phyloP scores from a whole-genome alignment of 2,329 filamentous ascomycete genomes.

The Penicillium sp. region DNA sequence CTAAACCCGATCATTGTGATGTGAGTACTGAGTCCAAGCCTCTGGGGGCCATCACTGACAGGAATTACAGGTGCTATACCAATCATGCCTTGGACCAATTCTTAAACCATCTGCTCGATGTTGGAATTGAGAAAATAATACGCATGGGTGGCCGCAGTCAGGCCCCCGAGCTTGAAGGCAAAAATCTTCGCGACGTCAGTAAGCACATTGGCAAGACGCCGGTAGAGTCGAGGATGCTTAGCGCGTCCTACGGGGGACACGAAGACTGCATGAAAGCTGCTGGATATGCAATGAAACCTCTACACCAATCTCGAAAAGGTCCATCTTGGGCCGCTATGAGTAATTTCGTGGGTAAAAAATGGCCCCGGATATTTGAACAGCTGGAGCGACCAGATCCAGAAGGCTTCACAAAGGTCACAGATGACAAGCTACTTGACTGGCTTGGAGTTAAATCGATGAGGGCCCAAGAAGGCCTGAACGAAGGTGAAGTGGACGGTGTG shows the following conservation, averaged over 20 bases:
- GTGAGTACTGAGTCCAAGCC: background rate
- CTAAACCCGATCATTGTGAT: conserved; percentile 3
- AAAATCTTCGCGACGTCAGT: conserved; percentile 11
- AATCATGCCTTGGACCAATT: conserved; percentile 65
- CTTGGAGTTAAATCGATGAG: conserved; percentile 2
- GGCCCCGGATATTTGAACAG: conserved; percentile 1
- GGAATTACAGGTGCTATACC: conserved; percentile 51
- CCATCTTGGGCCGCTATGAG: background rate
- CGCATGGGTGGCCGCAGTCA: conserved; percentile 9
- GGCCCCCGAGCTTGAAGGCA: conserved; percentile 9
- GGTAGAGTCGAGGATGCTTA: conserved; percentile 5
- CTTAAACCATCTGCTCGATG: conserved; percentile 57
- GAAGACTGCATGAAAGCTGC: background rate
- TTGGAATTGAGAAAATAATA: conserved; percentile 48
- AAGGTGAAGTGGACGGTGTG: background rate
- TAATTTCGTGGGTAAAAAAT: background rate
- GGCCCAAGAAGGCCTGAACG: background rate
- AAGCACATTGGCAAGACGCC: background rate
- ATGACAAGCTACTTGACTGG: background rate
- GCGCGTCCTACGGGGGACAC: background rate
- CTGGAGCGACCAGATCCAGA: background rate
- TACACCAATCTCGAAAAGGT: conserved; percentile 9
- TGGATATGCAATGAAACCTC: conserved; percentile 1
- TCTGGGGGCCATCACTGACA: background rate
- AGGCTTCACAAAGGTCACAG: background rate